Evolutionary conservation across 306 rosid species (phyloP).

Genomic region (Lathyrus aphaca): DNA sequence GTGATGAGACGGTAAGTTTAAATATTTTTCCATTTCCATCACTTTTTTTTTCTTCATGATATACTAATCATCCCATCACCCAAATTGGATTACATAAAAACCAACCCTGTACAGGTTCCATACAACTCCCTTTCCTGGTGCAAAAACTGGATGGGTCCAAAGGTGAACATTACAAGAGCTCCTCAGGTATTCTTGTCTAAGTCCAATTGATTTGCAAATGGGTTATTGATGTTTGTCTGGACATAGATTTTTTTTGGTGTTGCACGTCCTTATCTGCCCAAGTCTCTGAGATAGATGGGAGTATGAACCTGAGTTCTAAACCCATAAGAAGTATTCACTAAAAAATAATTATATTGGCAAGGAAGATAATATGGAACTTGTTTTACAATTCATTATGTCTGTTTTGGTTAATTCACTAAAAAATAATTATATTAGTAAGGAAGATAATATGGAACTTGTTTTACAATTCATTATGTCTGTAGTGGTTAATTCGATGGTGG

Average conservation of each 20-base stretch:
- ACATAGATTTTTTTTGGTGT: constrained; percentile 10
- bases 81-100: constrained; percentile 28
- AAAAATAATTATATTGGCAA: constrained; percentile 20
- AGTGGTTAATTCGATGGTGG: constrained; percentile 6
- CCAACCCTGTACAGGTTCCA: constrained; percentile 68
- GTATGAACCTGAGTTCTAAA: constrained; percentile 19
- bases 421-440: constrained; percentile 21
- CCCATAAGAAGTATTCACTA: constrained; percentile 25
- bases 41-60: constrained; percentile 12
- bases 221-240: constrained; percentile 29
- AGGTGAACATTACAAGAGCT: constrained; percentile 92
- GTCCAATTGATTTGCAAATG: constrained; percentile 9
- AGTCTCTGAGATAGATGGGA: neutral
- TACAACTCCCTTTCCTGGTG: constrained; percentile 95
- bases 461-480: constrained; percentile 3
- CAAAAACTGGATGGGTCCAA: constrained; percentile 95
- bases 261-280: constrained; percentile 22
- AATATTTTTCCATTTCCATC: constrained; percentile 27
- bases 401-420: constrained; percentile 17
- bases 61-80: constrained; percentile 17
- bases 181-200: constrained; percentile 74
- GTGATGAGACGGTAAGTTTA: constrained; percentile 87
- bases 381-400: constrained; percentile 3
- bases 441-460: constrained; percentile 10
- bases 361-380: constrained; percentile 13